These are phyloP conservation scores for Tritrichomonas musculus DNA, from an alignment of 208 protist species.

Conservation along the genomic window DNA sequence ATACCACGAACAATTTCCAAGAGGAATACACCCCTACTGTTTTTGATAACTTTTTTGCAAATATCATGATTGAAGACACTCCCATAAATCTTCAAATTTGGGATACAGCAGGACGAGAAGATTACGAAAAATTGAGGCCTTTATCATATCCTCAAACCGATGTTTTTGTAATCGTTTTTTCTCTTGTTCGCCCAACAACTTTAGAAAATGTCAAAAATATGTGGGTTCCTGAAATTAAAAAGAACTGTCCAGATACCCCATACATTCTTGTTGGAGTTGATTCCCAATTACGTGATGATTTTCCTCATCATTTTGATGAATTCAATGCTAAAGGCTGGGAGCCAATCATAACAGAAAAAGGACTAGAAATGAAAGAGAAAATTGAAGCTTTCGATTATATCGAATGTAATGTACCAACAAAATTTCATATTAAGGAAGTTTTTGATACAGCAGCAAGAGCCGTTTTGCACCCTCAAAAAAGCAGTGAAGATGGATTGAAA, in stretches of 20 bases:
- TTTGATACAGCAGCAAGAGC: background rate
- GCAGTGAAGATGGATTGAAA: no score
- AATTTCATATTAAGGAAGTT: background rate
- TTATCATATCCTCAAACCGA: constrained; percentile 7
- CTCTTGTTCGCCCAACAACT: background rate
- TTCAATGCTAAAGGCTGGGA: background rate
- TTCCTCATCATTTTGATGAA: background rate
- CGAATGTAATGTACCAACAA: background rate
- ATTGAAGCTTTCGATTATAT: background rate
- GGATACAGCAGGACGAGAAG: constrained; percentile 32
- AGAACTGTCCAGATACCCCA: background rate
- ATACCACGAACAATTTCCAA: constrained; percentile 73
- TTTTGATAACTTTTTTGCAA: constrained; percentile 72
- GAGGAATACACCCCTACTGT: constrained; percentile 65
- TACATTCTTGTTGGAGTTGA: background rate
- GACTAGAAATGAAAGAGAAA: background rate
- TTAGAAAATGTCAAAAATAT: background rate
- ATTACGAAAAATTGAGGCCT: background rate
- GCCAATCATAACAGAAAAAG: background rate
- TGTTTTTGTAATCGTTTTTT: constrained; percentile 1
- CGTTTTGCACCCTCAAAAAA: background rate
- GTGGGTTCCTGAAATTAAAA: constrained; percentile 7
- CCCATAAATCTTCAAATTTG: background rate
- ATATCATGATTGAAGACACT: constrained; percentile 53
- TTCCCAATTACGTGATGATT: background rate